A percentile compares a stretch with the other conserved stretches of the same genome.
Evolutionary conservation across 805 yeast species (phyloP).

Genomic region (Cyberlindnera americana): DNA sequence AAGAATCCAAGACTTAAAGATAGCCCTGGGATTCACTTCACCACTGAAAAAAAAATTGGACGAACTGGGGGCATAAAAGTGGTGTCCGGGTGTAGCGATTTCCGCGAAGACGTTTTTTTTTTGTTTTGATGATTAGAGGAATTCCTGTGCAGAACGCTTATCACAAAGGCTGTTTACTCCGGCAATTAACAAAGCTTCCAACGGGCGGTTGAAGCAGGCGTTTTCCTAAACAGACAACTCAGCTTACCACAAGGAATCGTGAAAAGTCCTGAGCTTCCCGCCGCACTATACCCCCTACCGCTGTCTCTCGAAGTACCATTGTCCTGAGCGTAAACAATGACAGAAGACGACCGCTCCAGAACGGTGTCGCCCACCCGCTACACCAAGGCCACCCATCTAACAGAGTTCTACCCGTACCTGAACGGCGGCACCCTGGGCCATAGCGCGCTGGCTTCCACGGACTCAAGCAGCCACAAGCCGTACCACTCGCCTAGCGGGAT

Average conservation of each 20-base stretch:
- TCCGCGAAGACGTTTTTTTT: neutral
- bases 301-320: no score
- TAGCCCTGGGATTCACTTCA: no score
- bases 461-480: neutral
- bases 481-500: neutral
- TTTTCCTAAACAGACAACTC: no score
- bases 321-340: conserved; percentile 6
- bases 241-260: no score
- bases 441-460: neutral
- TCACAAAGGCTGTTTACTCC: no score
- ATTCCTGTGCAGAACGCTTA: no score
- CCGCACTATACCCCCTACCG: no score
- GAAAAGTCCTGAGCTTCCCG: no score
- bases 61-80: neutral
- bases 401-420: conserved; percentile 28
- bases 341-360: conserved; percentile 22
- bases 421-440: conserved; percentile 19
- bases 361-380: conserved; percentile 24
- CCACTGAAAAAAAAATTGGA: conserved; percentile 2
- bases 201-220: no score
- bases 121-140: neutral
- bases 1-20: no score
- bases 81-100: conserved; percentile 1
- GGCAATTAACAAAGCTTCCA: no score
- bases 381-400: conserved; percentile 26